Evolutionary conservation across 331 rosid genomes (phyloP).

Genomic region (Telfairia occidentalis): DNA sequence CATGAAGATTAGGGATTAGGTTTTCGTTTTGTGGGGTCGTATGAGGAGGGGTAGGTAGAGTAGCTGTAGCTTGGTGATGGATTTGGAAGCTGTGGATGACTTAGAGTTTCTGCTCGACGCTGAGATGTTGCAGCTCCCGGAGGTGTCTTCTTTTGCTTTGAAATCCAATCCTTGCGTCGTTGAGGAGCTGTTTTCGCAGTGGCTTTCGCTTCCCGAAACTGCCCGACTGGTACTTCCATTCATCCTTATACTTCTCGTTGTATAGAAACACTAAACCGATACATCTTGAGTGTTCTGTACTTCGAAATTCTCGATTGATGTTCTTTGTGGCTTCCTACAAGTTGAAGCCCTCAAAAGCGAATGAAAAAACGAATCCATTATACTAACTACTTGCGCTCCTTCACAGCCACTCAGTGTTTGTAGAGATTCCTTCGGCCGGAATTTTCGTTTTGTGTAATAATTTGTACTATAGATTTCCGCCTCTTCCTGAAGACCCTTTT

Average conservation of each 20-base stretch:
- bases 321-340: not conserved
- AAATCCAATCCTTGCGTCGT: constrained; percentile 58
- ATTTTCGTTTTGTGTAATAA: not conserved
- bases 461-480: not conserved
- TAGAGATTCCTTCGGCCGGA: not conserved
- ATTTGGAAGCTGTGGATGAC: constrained; percentile 57
- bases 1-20: constrained; percentile 3
- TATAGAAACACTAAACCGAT: not conserved
- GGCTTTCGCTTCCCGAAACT: constrained; percentile 83
- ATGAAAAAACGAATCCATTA: not conserved
- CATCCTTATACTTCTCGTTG: not conserved
- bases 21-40: not conserved
- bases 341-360: too few relatives aligned
- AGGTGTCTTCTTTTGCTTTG: constrained; percentile 59
- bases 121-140: constrained; percentile 72
- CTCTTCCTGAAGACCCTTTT: not conserved
- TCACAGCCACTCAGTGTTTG: not conserved
- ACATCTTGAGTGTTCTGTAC: not conserved
- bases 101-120: constrained; percentile 60
- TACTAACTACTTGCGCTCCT: not conserved
- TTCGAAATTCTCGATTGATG: not conserved
- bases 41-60: constrained; percentile 13
- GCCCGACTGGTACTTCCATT: constrained; percentile 58
- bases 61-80: constrained; percentile 27
- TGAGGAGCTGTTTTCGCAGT: constrained; percentile 68